Conservation (phyloP, 495 filamentous ascomycete genomes). For the Chlorociboria aeruginascens region DNA sequence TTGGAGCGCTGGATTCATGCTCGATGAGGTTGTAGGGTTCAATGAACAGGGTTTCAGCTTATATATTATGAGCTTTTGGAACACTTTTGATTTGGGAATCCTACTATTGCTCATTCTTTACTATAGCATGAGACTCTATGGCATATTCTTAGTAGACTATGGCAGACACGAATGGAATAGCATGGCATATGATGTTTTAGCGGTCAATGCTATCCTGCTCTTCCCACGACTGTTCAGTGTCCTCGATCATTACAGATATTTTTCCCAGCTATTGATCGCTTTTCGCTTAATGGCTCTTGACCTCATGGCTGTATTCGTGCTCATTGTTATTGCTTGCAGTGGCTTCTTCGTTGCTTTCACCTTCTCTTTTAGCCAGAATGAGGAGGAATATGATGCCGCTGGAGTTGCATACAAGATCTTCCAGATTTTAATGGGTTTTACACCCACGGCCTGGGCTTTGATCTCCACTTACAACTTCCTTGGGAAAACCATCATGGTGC, state of each 20-base stretch:
- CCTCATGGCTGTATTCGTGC: constrained; percentile 66
- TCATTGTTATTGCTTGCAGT: constrained; percentile 76
- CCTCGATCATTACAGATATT: constrained; percentile 88
- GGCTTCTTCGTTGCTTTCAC: constrained; percentile 94
- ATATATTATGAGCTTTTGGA: constrained; percentile 96
- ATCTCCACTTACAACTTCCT: constrained; percentile 73
- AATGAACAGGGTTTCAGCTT: constrained; percentile 89
- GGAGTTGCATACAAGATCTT: constrained; percentile 80
- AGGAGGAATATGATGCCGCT: constrained; percentile 38
- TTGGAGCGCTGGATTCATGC: constrained; percentile 93
- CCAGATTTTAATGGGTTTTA: constrained; percentile 71
- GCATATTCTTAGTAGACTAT: constrained; percentile 62
- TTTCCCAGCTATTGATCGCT: constrained; percentile 85
- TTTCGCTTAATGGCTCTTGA: constrained; percentile 89
- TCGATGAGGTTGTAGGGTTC: constrained; percentile 88
- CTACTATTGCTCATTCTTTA: constrained; percentile 76
- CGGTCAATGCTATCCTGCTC: constrained; percentile 76
- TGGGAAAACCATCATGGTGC: constrained; percentile 57
- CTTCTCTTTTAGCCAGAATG: constrained; percentile 54
- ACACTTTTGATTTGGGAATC: constrained; percentile 84
- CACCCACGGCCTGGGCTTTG: constrained; percentile 51
- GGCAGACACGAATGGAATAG: constrained; percentile 51
- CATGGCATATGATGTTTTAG: constrained; percentile 83
- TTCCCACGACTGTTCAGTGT: constrained; percentile 85
- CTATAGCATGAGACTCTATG: constrained; percentile 78